A percentile compares a stretch with the other conserved stretches of the same genome.
phyloP scores from a whole-genome alignment of 768 basidiomycete genomes.

The Tricholoma furcatifolium region DNA sequence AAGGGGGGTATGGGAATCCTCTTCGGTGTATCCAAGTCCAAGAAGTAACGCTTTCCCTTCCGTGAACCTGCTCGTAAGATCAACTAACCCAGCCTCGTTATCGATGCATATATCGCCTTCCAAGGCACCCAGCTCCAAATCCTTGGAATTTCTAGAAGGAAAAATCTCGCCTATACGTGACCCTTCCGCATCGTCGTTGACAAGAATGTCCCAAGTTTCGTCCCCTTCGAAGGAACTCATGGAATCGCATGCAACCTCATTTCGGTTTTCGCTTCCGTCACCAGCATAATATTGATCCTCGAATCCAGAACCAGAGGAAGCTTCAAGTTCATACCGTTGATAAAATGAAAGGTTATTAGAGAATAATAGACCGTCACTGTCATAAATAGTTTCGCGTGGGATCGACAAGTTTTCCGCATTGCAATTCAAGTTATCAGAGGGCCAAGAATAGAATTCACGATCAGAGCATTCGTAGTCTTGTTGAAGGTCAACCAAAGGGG shows the following conservation, averaged over 20 bases:
- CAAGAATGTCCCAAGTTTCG: too few species aligned
- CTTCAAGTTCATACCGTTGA: slow-evolving; percentile 7
- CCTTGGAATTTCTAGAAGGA: too few species aligned
- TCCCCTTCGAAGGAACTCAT: too few species aligned
- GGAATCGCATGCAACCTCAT: too few species aligned
- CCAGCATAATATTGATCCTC: not conserved
- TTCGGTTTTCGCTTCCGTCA: not conserved
- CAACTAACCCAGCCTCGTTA: slow-evolving; percentile 8
- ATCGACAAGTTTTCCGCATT: not conserved
- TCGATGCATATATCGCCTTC: slow-evolving; percentile 3
- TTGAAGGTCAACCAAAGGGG: slow-evolving; percentile 9
- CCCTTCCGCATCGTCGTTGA: too few species aligned
- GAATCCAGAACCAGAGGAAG: not conserved
- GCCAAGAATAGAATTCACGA: not conserved
- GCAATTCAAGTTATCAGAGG: not conserved
- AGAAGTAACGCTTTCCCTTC: slow-evolving; percentile 55
- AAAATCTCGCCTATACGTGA: too few species aligned
- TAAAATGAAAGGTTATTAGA: not conserved
- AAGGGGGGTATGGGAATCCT: slow-evolving; percentile 4
- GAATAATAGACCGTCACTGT: not conserved
- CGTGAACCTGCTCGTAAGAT: slow-evolving; percentile 30
- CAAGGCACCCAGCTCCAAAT: not conserved
- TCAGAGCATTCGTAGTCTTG: slow-evolving; percentile 16
- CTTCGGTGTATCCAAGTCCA: slow-evolving; percentile 37
- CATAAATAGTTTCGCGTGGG: not conserved